Conservation (phyloP, 768 basidiomycete genomes). For the Tylopilus felleus region DNA sequence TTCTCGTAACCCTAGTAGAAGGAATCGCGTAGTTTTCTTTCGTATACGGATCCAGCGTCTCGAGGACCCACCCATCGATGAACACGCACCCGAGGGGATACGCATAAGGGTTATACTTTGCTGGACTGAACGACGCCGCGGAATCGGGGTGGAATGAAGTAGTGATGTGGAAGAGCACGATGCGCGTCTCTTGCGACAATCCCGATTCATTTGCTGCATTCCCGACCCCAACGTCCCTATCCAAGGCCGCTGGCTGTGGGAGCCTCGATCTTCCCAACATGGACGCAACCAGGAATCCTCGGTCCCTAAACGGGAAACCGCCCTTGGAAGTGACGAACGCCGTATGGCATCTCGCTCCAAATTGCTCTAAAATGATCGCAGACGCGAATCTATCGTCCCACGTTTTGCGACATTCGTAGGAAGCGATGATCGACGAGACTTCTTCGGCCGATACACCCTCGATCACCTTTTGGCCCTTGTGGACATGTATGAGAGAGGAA, state of each 20-base stretch:
- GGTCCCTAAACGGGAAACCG: constrained; percentile 86
- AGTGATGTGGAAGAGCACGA: constrained; percentile 78
- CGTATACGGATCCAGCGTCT: constrained; percentile 94
- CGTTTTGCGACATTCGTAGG: constrained; percentile 65
- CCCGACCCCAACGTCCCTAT: constrained; percentile 38
- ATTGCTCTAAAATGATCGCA: constrained; percentile 67
- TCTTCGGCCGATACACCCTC: constrained; percentile 95
- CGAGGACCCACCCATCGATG: constrained; percentile 93
- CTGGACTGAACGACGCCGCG: constrained; percentile 47
- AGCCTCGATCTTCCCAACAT: constrained; percentile 59
- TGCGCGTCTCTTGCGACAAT: constrained; percentile 41
- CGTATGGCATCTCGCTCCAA: constrained; percentile 70
- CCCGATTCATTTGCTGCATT: constrained; percentile 25
- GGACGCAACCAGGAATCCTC: constrained; percentile 82
- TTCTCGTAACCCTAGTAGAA: constrained; percentile 81
- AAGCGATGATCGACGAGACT: constrained; percentile 67
- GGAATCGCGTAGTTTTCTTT: constrained; percentile 93
- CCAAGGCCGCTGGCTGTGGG: constrained; percentile 34
- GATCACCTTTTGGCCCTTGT: constrained; percentile 86
- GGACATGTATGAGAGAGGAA: constrained; percentile 77
- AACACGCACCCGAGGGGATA: constrained; percentile 79
- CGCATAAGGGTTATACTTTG: constrained; percentile 71
- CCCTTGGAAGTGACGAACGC: constrained; percentile 70
- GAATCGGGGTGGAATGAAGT: constrained; percentile 77
- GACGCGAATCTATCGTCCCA: constrained; percentile 89